phyloP scores from a whole-genome alignment of 192 early-diverging fungal genomes.

The Phycomyces blakesleeanus region DNA sequence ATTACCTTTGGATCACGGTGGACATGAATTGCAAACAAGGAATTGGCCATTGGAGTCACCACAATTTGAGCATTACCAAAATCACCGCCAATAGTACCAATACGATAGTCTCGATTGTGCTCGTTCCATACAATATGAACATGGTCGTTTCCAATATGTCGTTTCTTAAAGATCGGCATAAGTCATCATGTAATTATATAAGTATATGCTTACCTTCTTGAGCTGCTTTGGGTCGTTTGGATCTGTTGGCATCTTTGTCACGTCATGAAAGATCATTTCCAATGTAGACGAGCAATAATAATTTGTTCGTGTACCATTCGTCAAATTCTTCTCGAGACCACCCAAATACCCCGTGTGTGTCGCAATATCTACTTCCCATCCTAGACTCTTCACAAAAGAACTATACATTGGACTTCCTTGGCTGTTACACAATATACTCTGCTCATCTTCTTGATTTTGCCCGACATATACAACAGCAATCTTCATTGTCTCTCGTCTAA shows the following conservation, averaged over 20 bases:
- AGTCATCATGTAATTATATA: background rate
- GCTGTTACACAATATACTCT: constrained; percentile 77
- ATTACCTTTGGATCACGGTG: constrained; percentile 54
- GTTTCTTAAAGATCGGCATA: constrained; percentile 64
- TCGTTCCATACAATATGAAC: constrained; percentile 99
- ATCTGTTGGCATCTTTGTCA: constrained; percentile 82
- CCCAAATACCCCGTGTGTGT: constrained; percentile 85
- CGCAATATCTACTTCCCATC: constrained; percentile 88
- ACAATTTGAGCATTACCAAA: constrained; percentile 96
- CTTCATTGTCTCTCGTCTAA: constrained; percentile 84
- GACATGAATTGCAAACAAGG: constrained; percentile 50
- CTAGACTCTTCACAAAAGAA: constrained; percentile 84
- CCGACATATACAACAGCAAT: constrained; percentile 91
- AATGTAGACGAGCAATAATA: constrained; percentile 84
- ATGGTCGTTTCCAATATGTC: constrained; percentile 98
- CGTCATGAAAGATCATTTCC: constrained; percentile 93
- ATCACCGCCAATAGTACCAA: constrained; percentile 91
- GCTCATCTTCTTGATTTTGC: constrained; percentile 86
- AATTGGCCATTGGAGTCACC: constrained; percentile 76
- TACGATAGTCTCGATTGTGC: constrained; percentile 79
- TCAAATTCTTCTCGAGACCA: constrained; percentile 75
- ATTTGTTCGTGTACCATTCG: constrained; percentile 69
- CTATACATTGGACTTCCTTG: constrained; percentile 70
- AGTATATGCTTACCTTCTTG: constrained; percentile 69
- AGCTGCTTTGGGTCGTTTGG: constrained; percentile 76